A percentile compares a stretch with the other conserved stretches of the same genome.
phyloP scores from a whole-genome alignment of 2,329 filamentous ascomycete genomes.

The Penicillium verrucosum region DNA sequence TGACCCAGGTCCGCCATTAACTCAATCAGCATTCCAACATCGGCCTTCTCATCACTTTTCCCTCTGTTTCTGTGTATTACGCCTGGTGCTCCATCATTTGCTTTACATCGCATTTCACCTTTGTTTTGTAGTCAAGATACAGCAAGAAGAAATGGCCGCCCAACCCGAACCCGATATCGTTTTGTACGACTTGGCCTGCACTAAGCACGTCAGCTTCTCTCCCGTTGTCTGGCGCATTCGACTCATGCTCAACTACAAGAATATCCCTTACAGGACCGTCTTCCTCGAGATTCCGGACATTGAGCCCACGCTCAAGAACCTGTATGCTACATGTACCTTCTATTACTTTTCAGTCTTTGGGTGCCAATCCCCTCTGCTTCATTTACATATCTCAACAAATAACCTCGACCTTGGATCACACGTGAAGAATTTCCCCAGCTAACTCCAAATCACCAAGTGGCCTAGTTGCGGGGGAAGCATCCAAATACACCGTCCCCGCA shows the following conservation, averaged over 20 bases:
- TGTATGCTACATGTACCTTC: slow-evolving; percentile 30
- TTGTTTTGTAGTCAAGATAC: not conserved
- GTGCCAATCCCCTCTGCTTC: not conserved
- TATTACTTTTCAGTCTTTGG: not conserved
- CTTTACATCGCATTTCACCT: not conserved
- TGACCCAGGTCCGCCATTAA: not conserved
- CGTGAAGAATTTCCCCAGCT: not conserved
- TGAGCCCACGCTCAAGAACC: slow-evolving; percentile 40
- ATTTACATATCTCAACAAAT: not conserved
- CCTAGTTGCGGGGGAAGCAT: slow-evolving; percentile 20
- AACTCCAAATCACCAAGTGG: slow-evolving; percentile 16
- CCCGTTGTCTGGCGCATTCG: slow-evolving; percentile 45
- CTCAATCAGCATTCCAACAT: not conserved
- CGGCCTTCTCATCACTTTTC: not conserved
- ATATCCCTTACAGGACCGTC: slow-evolving; percentile 40
- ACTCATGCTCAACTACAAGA: slow-evolving; percentile 46
- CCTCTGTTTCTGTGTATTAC: not conserved
- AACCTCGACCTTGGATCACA: not conserved
- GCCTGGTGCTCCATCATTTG: not conserved
- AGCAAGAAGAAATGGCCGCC: not conserved
- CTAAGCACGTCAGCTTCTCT: slow-evolving; percentile 43
- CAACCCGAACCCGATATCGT: slow-evolving; percentile 33
- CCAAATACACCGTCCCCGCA: slow-evolving; percentile 42
- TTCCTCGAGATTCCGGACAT: slow-evolving; percentile 47
- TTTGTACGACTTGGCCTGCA: slow-evolving; percentile 43